Base-by-base conservation (phyloP, 192 early-diverging fungal species). In the Backusella psychrophila region DNA sequence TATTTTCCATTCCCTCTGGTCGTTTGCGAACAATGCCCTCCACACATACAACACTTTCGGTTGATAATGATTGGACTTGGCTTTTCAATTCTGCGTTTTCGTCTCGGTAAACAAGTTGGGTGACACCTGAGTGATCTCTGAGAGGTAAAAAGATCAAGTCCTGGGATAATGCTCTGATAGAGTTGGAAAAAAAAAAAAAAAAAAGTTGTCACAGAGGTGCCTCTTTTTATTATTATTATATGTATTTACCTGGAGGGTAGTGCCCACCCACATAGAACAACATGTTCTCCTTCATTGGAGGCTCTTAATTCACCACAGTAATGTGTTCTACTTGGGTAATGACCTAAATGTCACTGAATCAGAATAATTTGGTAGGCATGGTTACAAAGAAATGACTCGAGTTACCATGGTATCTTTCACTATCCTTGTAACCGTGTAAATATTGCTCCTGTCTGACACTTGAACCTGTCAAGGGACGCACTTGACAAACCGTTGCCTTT, bases 191-290 rank as follows among this genome's bases (percentile, higher is more conserved):
- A 33, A 65, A 46, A 17, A 66, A 4, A 74, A 73, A 53, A 33
- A 65, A 46, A 17, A 66, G 1, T 9, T 21, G 12, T 46, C 69
- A 38, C 31, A 63, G 3, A 44, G 17, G 42, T 44, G 12, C 42
- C 42, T 17, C 15, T 44, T 19, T 44, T 44, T 15, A 12, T 44
- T 17, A 52, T 33, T 33, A 33, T 33, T 33, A 33, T 33, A 33
- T 33, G 33, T 6, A 66, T n/a, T n/a, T 82, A 89, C 88, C 89
- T 87, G 29, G 90, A 77, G 41, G 75, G 76, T 76, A 87, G 90
- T 12, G 89, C 91, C 95, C 95, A 96, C 5, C 95, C 95, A 77
- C 87, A 89, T 17, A 96, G 80, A 6, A 87, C 86, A 31, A 95
- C 94, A 12, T 76, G 44, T 76, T 93, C 83, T 19, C 90, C 92